Conservation (phyloP, 164 flowering plant species). For the Aristolochia fimbriata region DNA sequence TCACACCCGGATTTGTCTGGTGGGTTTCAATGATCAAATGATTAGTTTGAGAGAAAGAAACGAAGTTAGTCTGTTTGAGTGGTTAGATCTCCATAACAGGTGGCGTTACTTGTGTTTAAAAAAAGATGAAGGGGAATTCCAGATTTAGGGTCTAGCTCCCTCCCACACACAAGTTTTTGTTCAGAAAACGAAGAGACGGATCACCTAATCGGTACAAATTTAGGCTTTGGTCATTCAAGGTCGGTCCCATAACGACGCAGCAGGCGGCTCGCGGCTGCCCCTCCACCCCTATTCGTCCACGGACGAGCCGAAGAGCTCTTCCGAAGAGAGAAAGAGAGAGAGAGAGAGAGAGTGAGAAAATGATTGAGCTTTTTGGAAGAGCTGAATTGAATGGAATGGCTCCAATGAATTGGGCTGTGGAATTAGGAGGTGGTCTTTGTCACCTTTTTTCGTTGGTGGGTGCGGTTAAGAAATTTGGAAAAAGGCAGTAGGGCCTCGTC, state of each 20-base stretch:
- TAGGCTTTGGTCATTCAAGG: too few relatives aligned
- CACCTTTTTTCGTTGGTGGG: constrained; percentile 10
- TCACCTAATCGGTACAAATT: too few relatives aligned
- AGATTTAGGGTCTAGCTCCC: background rate
- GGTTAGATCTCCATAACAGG: background rate
- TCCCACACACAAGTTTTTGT: too few relatives aligned
- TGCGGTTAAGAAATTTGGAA: constrained; percentile 4
- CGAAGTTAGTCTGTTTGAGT: background rate
- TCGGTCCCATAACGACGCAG: too few relatives aligned
- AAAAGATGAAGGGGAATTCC: background rate
- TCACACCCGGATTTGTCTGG: constrained; percentile 8
- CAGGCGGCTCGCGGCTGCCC: too few relatives aligned
- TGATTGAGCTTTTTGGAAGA: background rate
- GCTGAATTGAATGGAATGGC: constrained; percentile 1
- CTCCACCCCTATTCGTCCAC: background rate
- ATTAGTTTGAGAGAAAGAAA: background rate
- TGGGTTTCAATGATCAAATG: constrained; percentile 2
- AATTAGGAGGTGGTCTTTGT: constrained; percentile 5
- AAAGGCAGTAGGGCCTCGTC: constrained; percentile 2
- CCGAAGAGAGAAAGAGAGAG: background rate
- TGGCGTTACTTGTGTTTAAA: background rate
- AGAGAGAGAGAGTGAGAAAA: background rate
- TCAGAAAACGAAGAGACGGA: too few relatives aligned
- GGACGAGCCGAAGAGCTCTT: background rate
- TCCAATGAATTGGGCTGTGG: constrained; percentile 9